Base-by-base conservation (phyloP, 2,329 filamentous ascomycete genomes). In the Ceratocystis cubensis region DNA sequence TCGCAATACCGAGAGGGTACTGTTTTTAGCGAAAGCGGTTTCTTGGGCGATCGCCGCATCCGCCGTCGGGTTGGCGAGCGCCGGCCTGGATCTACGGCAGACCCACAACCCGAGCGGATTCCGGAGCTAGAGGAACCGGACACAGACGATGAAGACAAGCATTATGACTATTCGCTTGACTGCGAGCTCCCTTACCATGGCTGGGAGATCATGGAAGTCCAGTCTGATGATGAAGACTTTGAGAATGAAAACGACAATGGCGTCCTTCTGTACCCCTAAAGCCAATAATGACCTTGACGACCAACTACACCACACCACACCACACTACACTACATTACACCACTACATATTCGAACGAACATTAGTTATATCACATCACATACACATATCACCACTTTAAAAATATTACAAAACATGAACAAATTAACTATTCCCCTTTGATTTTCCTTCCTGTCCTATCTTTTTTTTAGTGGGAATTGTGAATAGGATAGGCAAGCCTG, bases 91-190 rank as follows among this genome's bases (percentile, higher is more conserved):
- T 70, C 81, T 30, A 81, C 82, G 69, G 75, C 78, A 22, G 80
- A 82, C 67, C 79, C 41, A 78, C 78, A 10, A 76, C 17, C 76
- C 62, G 78, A 78, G 10, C 76, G 78, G 46, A 83, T 83, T 67
- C 79, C 82, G 46, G 81, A 83, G 73, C 74, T 81, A 1, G 81
- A 82, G 17, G 81, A 82, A 72, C 80, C 80, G 10, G 76, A 78
- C 66, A 80, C 79, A 28, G 77, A 76, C 67, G 78, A 79, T 28
- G 78, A 80, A 33, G 46, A 62, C 5, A 41, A 62, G 57, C 44
- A 53, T 50, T 78, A 79, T 57, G 71, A 75, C 15, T 73, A 76
- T 8, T 75, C 76, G 25, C 74, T 78, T 64, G 72, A 74, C n/a
- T 73, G 81, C 20, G 79, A 82, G 71, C 72, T 82, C 10, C 80